Evolutionary conservation across 768 basidiomycete species (phyloP).

Genomic region (Tylopilus cervinicoccineus): DNA sequence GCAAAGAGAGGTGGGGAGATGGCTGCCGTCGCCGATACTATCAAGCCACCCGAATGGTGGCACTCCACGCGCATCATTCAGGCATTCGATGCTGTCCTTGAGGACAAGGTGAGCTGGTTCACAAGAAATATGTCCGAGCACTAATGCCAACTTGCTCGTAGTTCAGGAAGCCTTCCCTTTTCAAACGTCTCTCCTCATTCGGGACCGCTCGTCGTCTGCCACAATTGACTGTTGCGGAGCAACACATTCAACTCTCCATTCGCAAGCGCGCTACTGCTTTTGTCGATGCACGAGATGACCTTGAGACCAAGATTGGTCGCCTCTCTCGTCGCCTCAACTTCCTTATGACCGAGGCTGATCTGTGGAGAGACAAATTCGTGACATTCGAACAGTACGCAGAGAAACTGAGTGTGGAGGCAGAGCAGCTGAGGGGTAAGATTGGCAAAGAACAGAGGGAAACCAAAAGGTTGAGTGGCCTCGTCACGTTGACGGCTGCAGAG

Average conservation of each 20-base stretch:
- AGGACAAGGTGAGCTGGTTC: constrained; percentile 60
- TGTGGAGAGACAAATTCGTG: constrained; percentile 93
- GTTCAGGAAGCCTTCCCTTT: constrained; percentile 86
- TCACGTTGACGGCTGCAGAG: constrained; percentile 73
- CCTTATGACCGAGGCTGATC: constrained; percentile 85
- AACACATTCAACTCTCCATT: constrained; percentile 82
- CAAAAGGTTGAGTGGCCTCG: constrained; percentile 74
- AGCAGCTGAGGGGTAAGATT: constrained; percentile 80
- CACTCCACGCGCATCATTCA: constrained; percentile 86
- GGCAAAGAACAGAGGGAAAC: constrained; percentile 90
- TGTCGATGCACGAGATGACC: constrained; percentile 88
- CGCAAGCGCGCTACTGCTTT: constrained; percentile 93
- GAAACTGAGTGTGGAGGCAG: constrained; percentile 81
- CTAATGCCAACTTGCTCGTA: constrained; percentile 27
- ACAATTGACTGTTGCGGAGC: constrained; percentile 74
- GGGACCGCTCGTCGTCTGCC: constrained; percentile 68
- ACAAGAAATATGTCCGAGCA: not conserved
- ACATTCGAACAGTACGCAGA: constrained; percentile 94
- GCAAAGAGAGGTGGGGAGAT: constrained; percentile 78
- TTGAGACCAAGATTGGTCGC: constrained; percentile 91
- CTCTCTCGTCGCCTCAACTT: constrained; percentile 83
- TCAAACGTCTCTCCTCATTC: constrained; percentile 80
- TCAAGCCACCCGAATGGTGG: constrained; percentile 94
- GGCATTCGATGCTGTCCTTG: constrained; percentile 83
- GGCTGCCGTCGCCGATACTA: constrained; percentile 81